A percentile compares a stretch with the other conserved stretches of the same genome.
These are phyloP conservation scores for Passiflora organensis DNA, from an alignment of 345 rosid genomes.

Conservation along the genomic window DNA sequence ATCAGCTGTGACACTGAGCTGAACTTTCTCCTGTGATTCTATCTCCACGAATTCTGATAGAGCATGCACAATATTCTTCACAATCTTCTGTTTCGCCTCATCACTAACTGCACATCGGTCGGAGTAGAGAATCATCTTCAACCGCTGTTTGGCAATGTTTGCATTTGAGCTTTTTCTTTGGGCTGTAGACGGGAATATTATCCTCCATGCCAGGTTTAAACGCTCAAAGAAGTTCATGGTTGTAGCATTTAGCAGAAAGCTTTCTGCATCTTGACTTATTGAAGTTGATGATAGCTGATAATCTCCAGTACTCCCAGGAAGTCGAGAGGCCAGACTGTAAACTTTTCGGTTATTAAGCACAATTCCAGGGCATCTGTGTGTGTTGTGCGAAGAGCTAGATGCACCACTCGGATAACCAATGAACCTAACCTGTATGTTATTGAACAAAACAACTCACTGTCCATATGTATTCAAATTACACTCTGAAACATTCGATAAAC, in stretches of 20 bases:
- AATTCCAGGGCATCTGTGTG: constrained; percentile 33
- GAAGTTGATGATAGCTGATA: constrained; percentile 48
- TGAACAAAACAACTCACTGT: neutral
- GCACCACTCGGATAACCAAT: constrained; percentile 38
- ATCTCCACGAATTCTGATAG: constrained; percentile 95
- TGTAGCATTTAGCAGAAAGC: constrained; percentile 62
- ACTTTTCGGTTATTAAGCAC: constrained; percentile 22
- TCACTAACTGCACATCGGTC: constrained; percentile 94
- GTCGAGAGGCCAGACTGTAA: constrained; percentile 29
- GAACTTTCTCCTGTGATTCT: constrained; percentile 93
- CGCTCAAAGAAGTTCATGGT: constrained; percentile 85
- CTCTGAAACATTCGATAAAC: neutral
- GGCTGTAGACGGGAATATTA: constrained; percentile 73
- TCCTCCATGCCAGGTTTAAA: constrained; percentile 84
- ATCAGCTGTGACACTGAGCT: constrained; percentile 79
- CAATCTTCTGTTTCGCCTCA: constrained; percentile 84
- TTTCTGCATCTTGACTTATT: constrained; percentile 56
- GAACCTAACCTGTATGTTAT: constrained; percentile 43
- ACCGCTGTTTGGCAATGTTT: constrained; percentile 84
- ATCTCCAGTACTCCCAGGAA: constrained; percentile 47
- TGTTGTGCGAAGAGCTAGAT: constrained; percentile 17
- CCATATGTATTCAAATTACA: constrained; percentile 3
- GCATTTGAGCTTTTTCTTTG: constrained; percentile 83
- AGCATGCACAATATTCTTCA: constrained; percentile 65
- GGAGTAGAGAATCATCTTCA: constrained; percentile 97